phyloP scores from a whole-genome alignment of 106 monocot genomes.

The Alisma plantagoaquatica region DNA sequence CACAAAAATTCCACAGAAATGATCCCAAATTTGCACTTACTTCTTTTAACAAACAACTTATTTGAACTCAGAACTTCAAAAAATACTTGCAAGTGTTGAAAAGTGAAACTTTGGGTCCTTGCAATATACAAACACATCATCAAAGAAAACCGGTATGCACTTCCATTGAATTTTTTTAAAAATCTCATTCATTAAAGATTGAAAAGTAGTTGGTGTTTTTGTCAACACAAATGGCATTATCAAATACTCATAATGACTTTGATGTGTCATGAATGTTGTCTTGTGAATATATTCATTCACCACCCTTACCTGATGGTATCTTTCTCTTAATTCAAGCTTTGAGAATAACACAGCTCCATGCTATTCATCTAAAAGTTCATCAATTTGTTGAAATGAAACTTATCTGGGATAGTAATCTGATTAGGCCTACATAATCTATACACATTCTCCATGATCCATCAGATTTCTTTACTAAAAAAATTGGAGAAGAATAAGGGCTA shows the following conservation, averaged over 20 bases:
- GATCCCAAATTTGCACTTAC: background rate
- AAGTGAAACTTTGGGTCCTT: background rate
- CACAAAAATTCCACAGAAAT: background rate
- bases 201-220: slow-evolving; percentile 3
- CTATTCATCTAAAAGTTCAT: background rate
- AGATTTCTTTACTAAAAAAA: slow-evolving; percentile 5
- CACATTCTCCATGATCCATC: background rate
- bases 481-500: slow-evolving; percentile 1
- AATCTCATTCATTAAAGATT: background rate
- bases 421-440: no score
- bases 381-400: background rate
- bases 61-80: background rate
- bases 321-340: background rate
- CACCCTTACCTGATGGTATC: slow-evolving; percentile 4
- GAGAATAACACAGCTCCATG: slow-evolving; percentile 3
- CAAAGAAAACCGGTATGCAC: background rate
- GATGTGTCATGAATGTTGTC: background rate
- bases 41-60: background rate
- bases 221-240: background rate
- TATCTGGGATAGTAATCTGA: slow-evolving; percentile 5
- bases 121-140: background rate
- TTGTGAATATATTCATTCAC: background rate
- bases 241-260: slow-evolving; percentile 2
- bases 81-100: no score
- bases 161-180: background rate